Conservation (phyloP, 208 protist species). For the Endotrypanum monterogeii region DNA sequence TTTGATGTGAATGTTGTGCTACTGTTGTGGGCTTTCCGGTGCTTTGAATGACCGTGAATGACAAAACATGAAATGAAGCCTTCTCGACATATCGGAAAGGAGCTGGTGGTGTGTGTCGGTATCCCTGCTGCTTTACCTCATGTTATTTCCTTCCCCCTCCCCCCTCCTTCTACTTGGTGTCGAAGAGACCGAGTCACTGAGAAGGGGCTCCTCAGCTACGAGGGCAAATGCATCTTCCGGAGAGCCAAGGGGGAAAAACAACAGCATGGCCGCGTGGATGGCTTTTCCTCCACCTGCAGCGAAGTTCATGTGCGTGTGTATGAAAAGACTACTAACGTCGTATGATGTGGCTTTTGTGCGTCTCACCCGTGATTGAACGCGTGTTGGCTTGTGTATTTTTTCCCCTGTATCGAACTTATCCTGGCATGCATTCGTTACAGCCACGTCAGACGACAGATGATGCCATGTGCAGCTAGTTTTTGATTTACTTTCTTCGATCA, state of each 20-base stretch:
- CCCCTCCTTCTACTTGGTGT: background rate
- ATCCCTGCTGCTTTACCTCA: slow-evolving; percentile 3
- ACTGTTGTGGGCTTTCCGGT: slow-evolving; percentile 20
- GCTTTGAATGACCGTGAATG: background rate
- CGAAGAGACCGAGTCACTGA: background rate
- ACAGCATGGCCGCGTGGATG: background rate
- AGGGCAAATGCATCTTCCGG: background rate
- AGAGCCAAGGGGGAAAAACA: background rate
- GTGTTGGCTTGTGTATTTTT: background rate
- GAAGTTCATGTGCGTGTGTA: background rate
- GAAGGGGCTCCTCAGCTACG: background rate
- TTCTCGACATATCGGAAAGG: background rate
- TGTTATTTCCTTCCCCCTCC: background rate
- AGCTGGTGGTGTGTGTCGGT: background rate
- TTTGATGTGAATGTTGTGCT: slow-evolving; percentile 34
- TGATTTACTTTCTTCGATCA: background rate
- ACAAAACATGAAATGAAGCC: background rate
- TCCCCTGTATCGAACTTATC: background rate
- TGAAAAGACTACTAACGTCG: background rate
- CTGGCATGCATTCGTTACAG: background rate
- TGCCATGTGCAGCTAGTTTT: background rate
- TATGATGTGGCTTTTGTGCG: background rate
- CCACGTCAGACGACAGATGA: background rate
- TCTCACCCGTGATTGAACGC: background rate
- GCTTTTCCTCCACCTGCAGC: background rate